Percentiles rank a stretch among this genome's conserved stretches.
These are phyloP conservation scores for Bombardia bombarda DNA, from an alignment of 495 filamentous ascomycete genomes.

Conservation along the genomic window DNA sequence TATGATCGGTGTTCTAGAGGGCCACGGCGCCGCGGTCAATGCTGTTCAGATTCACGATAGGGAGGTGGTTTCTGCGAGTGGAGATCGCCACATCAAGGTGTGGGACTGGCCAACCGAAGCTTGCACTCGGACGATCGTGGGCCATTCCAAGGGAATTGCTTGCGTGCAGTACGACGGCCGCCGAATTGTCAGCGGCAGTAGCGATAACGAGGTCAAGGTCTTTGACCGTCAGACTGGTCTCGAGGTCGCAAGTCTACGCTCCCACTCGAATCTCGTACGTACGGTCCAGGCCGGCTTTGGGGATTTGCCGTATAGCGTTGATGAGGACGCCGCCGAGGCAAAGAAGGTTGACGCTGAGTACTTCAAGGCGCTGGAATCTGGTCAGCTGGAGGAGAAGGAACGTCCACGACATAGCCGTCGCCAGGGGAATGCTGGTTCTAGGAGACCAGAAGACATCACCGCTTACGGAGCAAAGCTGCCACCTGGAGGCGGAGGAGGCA, in stretches of 20 bases:
- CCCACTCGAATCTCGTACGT: slow-evolving; percentile 77
- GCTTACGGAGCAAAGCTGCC: slow-evolving; percentile 76
- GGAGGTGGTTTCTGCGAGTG: slow-evolving; percentile 88
- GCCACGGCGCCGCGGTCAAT: slow-evolving; percentile 89
- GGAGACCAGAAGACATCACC: slow-evolving; percentile 64
- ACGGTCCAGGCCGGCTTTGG: slow-evolving; percentile 92
- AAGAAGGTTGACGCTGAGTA: slow-evolving; percentile 63
- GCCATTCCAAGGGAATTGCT: slow-evolving; percentile 92
- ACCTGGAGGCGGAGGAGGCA: slow-evolving; percentile 79
- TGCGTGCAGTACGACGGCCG: slow-evolving; percentile 97
- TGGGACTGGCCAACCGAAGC: slow-evolving; percentile 82
- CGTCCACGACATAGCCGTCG: slow-evolving; percentile 31
- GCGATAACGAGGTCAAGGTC: slow-evolving; percentile 89
- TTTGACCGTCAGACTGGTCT: slow-evolving; percentile 78
- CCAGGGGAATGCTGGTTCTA: slow-evolving; percentile 65
- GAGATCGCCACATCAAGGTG: slow-evolving; percentile 82
- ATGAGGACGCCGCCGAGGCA: slow-evolving; percentile 64
- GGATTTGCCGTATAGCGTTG: slow-evolving; percentile 71
- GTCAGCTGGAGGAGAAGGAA: slow-evolving; percentile 34
- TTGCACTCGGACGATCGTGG: slow-evolving; percentile 67
- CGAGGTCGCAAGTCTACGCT: slow-evolving; percentile 77
- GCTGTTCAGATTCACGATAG: slow-evolving; percentile 83
- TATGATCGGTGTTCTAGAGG: slow-evolving; percentile 68
- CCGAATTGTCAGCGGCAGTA: slow-evolving; percentile 92
- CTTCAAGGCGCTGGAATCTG: slow-evolving; percentile 59